Evolutionary conservation across 2,329 filamentous ascomycete genomes (phyloP), one percentile per base, ranked within the genome.

Genomic region (Penicillium olsonii): DNA sequence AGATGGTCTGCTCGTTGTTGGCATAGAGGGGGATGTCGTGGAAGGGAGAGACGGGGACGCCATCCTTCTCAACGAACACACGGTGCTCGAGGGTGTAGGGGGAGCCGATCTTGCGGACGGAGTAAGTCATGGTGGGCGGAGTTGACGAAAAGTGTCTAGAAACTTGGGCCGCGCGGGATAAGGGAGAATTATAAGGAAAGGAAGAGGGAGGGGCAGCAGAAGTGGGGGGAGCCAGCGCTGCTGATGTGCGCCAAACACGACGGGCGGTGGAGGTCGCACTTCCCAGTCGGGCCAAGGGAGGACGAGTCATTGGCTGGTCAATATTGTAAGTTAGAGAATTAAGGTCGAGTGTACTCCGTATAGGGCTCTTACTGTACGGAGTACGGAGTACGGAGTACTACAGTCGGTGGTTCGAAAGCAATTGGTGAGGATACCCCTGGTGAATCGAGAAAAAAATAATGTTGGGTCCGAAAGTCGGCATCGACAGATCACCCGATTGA

Each of bases 1-100:
- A 84, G 73, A 97, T 80, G 65, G 87, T 95, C 83, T 96, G 85
- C 81, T 96, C 88, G 77, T 88, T 82, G 75, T 99, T 96, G 85
- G 92, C 92, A 73, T 91, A 99, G 65, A 99, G 89, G 56, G 94
- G 94, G 64, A 99, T 91, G 74, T 99, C 94, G 82, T 99, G 94
- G 85, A 96, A 99, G 64, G 92, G 88, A 57, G 92, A 97, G 75
- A 97, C 76, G 63, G 90, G 88, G 60, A 88, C 80, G 78, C 92
- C 94, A 88, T 97, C 90, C 82, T 95, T 92, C 83, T 99, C 92
- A 71, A 97, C 85, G 84, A 87, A 99, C 78, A 96, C 87, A 71
- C 94, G 90, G 84, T 96, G 91, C 81, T 97, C 92, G 72, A 96
- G 82, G 66, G 94, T 97, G 83, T 96, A 87, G 68, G 90, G 84